Conservation (phyloP, 495 filamentous ascomycete species). For the Xylaria curta region DNA sequence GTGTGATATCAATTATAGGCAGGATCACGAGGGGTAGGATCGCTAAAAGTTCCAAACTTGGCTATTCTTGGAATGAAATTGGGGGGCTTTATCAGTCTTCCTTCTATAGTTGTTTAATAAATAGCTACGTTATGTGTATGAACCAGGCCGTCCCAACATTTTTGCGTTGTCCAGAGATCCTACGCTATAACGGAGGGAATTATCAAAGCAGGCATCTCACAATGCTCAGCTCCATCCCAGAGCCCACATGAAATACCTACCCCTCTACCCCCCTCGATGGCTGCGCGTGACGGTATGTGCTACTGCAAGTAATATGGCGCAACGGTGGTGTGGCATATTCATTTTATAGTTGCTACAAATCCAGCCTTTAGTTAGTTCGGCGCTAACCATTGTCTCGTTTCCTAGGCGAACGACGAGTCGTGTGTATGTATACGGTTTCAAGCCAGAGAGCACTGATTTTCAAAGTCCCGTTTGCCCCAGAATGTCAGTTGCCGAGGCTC, state of each 20-base stretch:
- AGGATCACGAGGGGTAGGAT: slow-evolving; percentile 23
- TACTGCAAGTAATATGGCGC: slow-evolving; percentile 25
- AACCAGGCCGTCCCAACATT: background rate
- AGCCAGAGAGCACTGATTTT: background rate
- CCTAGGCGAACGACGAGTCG: background rate
- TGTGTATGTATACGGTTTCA: background rate
- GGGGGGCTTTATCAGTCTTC: background rate
- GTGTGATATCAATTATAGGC: slow-evolving; percentile 14
- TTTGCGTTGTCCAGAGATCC: background rate
- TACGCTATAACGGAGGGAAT: slow-evolving; percentile 9
- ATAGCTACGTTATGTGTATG: background rate
- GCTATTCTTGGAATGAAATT: slow-evolving; percentile 22
- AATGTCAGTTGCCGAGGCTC: background rate
- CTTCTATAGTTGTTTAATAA: background rate
- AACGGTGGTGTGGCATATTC: slow-evolving; percentile 21
- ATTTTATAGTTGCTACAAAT: background rate
- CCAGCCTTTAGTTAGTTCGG: background rate
- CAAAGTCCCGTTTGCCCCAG: slow-evolving; percentile 11
- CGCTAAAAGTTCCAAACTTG: background rate
- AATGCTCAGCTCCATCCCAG: slow-evolving; percentile 2
- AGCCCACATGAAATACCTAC: background rate
- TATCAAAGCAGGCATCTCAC: slow-evolving; percentile 5
- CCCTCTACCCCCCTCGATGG: background rate
- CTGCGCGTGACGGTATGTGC: slow-evolving; percentile 20
- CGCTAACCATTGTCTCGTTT: background rate